A percentile compares a stretch with the other conserved stretches of the same genome.
Conservation (phyloP, 2,329 filamentous ascomycete genomes). For the Ophioceras dolichostomum region DNA sequence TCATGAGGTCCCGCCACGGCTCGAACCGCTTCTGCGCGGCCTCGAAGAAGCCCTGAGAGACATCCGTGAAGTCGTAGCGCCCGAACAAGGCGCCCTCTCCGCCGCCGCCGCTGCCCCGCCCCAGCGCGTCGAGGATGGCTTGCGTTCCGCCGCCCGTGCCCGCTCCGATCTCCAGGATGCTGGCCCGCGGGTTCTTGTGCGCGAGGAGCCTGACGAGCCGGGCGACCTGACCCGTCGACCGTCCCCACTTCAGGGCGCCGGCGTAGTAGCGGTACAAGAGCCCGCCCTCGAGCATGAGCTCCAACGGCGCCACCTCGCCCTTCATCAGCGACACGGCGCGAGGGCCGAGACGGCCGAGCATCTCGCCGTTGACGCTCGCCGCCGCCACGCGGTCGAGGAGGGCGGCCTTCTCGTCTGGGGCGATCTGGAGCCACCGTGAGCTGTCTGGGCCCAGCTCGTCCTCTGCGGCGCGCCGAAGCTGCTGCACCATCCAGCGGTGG, state of each 20-base stretch:
- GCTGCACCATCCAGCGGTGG: background rate
- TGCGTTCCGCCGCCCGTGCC: slow-evolving; percentile 17
- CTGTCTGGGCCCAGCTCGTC: slow-evolving; percentile 2
- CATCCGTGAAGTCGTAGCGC: slow-evolving; percentile 30
- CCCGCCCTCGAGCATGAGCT: slow-evolving; percentile 7
- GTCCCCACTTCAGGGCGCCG: too few relatives aligned
- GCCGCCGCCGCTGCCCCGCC: slow-evolving; percentile 1
- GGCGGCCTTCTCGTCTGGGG: background rate
- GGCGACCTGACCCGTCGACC: background rate
- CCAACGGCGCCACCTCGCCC: slow-evolving; percentile 1
- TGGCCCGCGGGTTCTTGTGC: slow-evolving; percentile 10
- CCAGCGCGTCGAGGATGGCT: slow-evolving; percentile 8
- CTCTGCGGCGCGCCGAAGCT: background rate
- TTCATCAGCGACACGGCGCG: slow-evolving; percentile 2
- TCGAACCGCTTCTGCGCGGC: slow-evolving; percentile 17
- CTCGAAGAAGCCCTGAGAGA: slow-evolving; percentile 24
- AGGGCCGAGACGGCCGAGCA: slow-evolving; percentile 4
- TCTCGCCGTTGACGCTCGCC: slow-evolving; percentile 3
- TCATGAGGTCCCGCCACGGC: slow-evolving; percentile 7
- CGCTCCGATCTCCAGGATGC: slow-evolving; percentile 22
- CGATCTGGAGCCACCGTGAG: background rate
- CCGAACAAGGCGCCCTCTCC: background rate
- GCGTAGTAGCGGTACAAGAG: slow-evolving; percentile 5
- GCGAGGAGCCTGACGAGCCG: background rate
- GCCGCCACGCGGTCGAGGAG: background rate